Percentiles rank a stretch among this genome's conserved stretches.
These are phyloP conservation scores for Ganoderma leucocontextum DNA, from an alignment of 1,284 basidiomycete species.

Conservation along the genomic window DNA sequence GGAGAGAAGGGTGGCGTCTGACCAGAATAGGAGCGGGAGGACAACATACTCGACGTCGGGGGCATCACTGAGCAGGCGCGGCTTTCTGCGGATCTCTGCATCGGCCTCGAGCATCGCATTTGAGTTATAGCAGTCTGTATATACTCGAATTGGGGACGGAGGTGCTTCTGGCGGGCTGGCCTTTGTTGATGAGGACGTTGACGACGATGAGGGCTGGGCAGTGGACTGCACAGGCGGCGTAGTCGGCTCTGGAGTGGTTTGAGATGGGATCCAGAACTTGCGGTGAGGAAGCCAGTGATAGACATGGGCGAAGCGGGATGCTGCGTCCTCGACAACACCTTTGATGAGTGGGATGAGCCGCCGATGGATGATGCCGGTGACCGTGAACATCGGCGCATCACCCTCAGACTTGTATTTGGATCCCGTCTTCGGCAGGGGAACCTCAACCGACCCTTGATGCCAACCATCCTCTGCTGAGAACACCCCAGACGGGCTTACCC, in stretches of 20 bases:
- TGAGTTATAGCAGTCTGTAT: conserved; percentile 32
- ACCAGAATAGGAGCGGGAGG: no score
- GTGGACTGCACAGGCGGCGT: no score
- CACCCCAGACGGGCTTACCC: background rate
- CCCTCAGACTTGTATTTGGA: conserved; percentile 32
- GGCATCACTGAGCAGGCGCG: conserved; percentile 23
- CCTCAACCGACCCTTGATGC: conserved; percentile 11
- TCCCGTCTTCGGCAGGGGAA: conserved; percentile 14
- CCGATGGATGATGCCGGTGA: conserved; percentile 27
- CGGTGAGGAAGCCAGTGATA: conserved; percentile 10
- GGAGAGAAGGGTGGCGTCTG: no score
- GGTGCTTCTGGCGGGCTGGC: no score
- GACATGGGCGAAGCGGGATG: background rate
- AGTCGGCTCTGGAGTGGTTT: no score
- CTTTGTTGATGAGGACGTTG: background rate
- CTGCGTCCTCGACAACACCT: background rate
- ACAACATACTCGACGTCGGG: conserved; percentile 26
- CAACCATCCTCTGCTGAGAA: conserved; percentile 35
- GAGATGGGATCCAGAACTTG: conserved; percentile 4
- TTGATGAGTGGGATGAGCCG: background rate
- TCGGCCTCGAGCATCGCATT: conserved; percentile 33
- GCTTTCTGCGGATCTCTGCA: conserved; percentile 19
- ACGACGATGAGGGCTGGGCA: background rate
- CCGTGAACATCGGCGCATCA: conserved; percentile 33
- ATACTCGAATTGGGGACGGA: conserved; percentile 21